Evolutionary conservation across 768 basidiomycete genomes (phyloP), one percentile per base, ranked within the genome.

Genomic region (Cubamyces sp.): DNA sequence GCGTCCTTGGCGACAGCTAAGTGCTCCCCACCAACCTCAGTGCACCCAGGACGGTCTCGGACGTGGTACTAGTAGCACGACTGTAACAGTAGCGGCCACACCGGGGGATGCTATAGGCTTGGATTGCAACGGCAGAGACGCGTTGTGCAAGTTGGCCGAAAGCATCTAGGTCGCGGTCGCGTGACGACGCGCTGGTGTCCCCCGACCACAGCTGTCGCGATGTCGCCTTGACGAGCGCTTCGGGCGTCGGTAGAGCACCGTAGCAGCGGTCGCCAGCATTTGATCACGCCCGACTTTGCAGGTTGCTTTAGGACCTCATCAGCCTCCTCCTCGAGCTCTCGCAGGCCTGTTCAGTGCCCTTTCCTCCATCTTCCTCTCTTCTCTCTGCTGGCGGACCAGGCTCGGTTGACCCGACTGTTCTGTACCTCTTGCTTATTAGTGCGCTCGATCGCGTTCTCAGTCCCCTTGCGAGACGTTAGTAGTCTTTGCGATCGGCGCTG

Each of bases 401-500:
- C 50, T 68, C 68, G 68, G 68, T 64, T 62, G 68, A 64, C 51
- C 68, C 68, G 68, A 63, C 46, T 60, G 54, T 60, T 61, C 54
- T 62, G 56, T n/a, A n/a, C n/a, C 47, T 41, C 9, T 39, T 55
- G 39, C 37, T 5, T 46, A 16, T 26, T 50, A 12, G 16, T 37
- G 30, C 43, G 54, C 54, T 15, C 26, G 28, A 7, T 55, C 42
- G 26, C 16, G 8, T 15, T 28, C 45, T 30, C 15, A 16, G 21
- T 46, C 19, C 26, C n/a, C 12, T 6, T 49, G 48, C 48, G 28
- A 37, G 18, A 28, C 4, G 1, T 6, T 12, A n/a, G n/a, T 41
- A 16, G 19, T 16, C 45, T 19, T 47, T 46, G 28, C 41, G 42
- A 26, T 42, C 43, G 18, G 42, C 30, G 42, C 56, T 45, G 26